Conservation (phyloP, 257 asterid genomes). For the Capsicum rhomboideum region DNA sequence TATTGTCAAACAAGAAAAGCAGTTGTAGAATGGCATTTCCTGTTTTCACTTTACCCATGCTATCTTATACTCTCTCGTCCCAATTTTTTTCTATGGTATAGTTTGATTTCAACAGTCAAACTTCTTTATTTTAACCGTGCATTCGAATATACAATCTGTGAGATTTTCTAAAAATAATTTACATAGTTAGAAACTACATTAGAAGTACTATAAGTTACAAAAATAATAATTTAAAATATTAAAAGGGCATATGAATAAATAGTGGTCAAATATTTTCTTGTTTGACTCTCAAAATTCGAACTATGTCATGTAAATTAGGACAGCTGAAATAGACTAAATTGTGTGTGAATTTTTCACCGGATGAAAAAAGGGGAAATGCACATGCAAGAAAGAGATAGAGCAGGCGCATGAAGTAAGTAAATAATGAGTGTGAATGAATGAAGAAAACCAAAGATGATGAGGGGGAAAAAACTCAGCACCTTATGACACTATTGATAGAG, state of each 20-base stretch:
- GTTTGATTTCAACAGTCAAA: neutral
- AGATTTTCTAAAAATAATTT: neutral
- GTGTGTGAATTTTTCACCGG: neutral
- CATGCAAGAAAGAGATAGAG: neutral
- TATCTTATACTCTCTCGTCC: neutral
- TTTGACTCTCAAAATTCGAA: neutral
- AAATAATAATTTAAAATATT: neutral
- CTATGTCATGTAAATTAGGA: neutral
- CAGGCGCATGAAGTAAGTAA: neutral
- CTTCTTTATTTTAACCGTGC: neutral
- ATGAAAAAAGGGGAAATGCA: neutral
- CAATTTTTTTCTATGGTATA: neutral
- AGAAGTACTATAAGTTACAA: neutral
- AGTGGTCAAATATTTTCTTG: too few relatives aligned
- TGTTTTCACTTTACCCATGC: neutral
- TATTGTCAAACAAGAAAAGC: neutral
- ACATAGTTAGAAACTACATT: neutral
- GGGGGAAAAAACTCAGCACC: too few relatives aligned
- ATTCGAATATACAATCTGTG: neutral
- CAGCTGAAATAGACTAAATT: neutral
- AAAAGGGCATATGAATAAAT: neutral
- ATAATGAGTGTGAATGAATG: neutral
- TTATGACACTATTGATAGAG: too few relatives aligned
- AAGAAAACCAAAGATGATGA: neutral
- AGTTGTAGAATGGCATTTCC: neutral